These are phyloP conservation scores for Pterulicium gracile DNA, from an alignment of 1,284 basidiomycete genomes.

Conservation along the genomic window DNA sequence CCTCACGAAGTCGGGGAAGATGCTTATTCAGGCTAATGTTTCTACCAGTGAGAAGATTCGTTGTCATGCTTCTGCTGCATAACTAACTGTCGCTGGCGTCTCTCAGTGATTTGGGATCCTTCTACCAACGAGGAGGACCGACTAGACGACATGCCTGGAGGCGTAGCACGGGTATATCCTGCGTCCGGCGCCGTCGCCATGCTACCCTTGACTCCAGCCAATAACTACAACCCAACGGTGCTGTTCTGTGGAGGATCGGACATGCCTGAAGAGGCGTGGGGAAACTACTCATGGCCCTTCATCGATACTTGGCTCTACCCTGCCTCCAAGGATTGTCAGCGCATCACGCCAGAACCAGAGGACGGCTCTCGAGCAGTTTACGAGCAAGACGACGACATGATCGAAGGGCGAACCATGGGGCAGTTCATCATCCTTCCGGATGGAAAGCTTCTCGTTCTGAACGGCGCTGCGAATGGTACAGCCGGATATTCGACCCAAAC, in stretches of 20 bases:
- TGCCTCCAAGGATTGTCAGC: conserved; percentile 55
- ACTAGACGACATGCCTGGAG: conserved; percentile 51
- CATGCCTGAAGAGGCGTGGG: conserved; percentile 63
- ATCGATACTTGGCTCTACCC: conserved; percentile 57
- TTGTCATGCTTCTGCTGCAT: conserved; percentile 3
- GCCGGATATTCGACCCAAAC: conserved; percentile 55
- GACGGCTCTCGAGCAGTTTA: conserved; percentile 45
- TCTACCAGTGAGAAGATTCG: conserved; percentile 50
- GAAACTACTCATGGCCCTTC: conserved; percentile 59
- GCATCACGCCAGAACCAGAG: conserved; percentile 72
- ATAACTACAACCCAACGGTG: conserved; percentile 80
- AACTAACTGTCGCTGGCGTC: conserved; percentile 9
- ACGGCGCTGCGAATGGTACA: conserved; percentile 72
- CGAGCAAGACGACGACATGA: conserved; percentile 66
- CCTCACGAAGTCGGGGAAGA: conserved; percentile 76
- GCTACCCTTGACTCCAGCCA: conserved; percentile 83
- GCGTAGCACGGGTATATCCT: conserved; percentile 81
- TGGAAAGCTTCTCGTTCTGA: conserved; percentile 64
- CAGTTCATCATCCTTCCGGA: conserved; percentile 77
- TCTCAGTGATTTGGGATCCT: conserved; percentile 58
- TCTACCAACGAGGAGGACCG: conserved; percentile 46
- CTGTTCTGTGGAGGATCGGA: conserved; percentile 85
- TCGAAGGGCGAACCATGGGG: conserved; percentile 77
- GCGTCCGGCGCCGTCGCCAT: conserved; percentile 86
- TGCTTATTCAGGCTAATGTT: conserved; percentile 79